A percentile compares a stretch with the other conserved stretches of the same genome.
Conservation (phyloP, 139 green algal genomes). For the Tetraselmis chui region DNA sequence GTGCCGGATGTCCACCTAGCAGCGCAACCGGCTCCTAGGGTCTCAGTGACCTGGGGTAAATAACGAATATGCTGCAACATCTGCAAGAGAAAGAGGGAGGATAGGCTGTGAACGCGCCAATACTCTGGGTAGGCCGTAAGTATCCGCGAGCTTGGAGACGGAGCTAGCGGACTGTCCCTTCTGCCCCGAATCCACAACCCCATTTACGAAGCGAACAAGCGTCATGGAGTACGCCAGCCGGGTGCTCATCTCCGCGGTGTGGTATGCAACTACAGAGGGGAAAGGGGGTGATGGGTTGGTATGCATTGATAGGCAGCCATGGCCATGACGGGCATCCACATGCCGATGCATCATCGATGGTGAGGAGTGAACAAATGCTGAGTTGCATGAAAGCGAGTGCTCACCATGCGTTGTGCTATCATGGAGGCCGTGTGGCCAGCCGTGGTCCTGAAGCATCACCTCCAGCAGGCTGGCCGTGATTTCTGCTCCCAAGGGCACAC, state of each 20-base stretch:
- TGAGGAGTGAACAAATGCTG: too few species aligned
- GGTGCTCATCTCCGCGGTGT: constrained; percentile 17
- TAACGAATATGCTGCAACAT: too few species aligned
- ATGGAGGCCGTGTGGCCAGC: neutral
- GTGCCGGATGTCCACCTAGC: constrained; percentile 64
- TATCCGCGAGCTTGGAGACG: constrained; percentile 46
- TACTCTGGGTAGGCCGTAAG: constrained; percentile 54
- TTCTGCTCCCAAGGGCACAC: constrained; percentile 60
- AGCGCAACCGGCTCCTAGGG: too few species aligned
- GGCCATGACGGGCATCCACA: neutral
- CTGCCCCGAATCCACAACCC: constrained; percentile 68
- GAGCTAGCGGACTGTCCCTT: constrained; percentile 55
- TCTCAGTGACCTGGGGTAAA: too few species aligned
- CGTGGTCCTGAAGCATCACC: constrained; percentile 6
- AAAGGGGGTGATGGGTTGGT: too few species aligned
- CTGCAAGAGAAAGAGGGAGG: too few species aligned
- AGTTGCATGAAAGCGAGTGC: too few species aligned
- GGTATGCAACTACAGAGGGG: too few species aligned
- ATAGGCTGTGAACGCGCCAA: too few species aligned
- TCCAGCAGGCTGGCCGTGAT: constrained; percentile 50
- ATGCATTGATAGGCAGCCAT: too few species aligned
- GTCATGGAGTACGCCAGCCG: constrained; percentile 47
- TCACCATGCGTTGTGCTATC: too few species aligned
- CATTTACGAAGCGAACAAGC: constrained; percentile 68
- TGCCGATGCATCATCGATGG: too few species aligned